Evolutionary conservation across 306 rosid species (phyloP).

Genomic region (Glycine soja): DNA sequence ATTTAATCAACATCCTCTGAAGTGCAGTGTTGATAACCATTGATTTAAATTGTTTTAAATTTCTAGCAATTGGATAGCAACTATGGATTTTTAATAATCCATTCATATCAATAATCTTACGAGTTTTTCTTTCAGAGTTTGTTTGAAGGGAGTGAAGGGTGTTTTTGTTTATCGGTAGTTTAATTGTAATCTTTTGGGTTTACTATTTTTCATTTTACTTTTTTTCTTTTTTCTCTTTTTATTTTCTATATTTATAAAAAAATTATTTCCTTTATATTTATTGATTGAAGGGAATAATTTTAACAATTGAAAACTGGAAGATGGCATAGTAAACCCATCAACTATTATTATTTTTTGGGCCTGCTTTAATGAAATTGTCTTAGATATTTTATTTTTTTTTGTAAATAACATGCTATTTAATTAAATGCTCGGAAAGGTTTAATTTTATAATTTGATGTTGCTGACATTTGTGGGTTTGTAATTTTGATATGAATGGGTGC

Average conservation of each 20-base stretch:
- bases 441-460: constrained; percentile 18
- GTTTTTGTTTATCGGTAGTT: neutral
- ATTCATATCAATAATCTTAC: neutral
- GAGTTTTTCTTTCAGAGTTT: neutral
- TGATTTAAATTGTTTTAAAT: neutral
- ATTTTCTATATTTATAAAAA: neutral
- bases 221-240: neutral
- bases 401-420: constrained; percentile 14
- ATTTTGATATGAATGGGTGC: constrained; percentile 11
- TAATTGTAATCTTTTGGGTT: no score
- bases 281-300: constrained; percentile 4
- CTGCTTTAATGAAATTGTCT: neutral
- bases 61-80: neutral
- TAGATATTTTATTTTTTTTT: neutral
- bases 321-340: neutral
- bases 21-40: no score
- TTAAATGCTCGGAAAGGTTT: constrained; percentile 9
- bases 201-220: neutral
- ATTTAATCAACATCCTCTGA: no score
- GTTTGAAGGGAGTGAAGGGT: neutral
- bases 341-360: no score
- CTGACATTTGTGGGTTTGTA: constrained; percentile 30
- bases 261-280: neutral
- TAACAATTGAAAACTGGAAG: neutral
- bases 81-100: neutral